Base-by-base conservation (phyloP, 345 rosid species). In the Cardamine chenopodiifolia region DNA sequence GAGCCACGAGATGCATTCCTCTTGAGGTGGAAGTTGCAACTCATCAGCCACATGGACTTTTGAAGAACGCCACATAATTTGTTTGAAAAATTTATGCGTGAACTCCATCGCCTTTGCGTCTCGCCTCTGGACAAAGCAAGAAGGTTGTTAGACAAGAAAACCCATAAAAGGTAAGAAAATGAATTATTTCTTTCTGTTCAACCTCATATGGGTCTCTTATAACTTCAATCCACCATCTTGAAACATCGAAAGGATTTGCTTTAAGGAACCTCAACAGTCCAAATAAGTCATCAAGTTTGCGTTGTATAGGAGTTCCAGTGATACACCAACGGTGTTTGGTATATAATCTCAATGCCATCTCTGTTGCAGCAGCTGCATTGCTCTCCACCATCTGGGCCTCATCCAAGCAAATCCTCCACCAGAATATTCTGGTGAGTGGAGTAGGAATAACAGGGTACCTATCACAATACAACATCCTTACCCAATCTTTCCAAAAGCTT, bases 371-470 rank as follows among this genome's bases (percentile, higher is more conserved):
- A 63, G 96, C 90, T 80, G 87, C 81, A 85, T 86, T 94, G 72
- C 90, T 90, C 85, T 94, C 98, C 79, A 94, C 98, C 98, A 94
- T 91, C 80, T 94, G 98, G 63, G 97, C 98, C 80, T 94, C 98
- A 81, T 94, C 98, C 82, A 94, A 84, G 84, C 97, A 94, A 78
- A 91, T 71, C 82, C 98, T 88, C 98, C 97, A 91, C 98, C 98
- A 94, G 80, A 77, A 85, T 84, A 94, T 86, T 81, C 98, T 83
- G 67, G 97, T 91, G 22, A 94, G 93, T 64, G 76, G 84, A 64
- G 98, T 91, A 34, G 98, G 96, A 82, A 83, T 81, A 22, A 94
- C 96, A 76, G 98, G 98, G 82, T 94, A 91, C 93, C 98, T 93
- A 74, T 60, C 10, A 76, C 68, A 79, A 62, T 53, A 50, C 59